These are phyloP conservation scores for Aspergillus piperis DNA, from an alignment of 2,329 filamentous ascomycete genomes.

Conservation along the genomic window DNA sequence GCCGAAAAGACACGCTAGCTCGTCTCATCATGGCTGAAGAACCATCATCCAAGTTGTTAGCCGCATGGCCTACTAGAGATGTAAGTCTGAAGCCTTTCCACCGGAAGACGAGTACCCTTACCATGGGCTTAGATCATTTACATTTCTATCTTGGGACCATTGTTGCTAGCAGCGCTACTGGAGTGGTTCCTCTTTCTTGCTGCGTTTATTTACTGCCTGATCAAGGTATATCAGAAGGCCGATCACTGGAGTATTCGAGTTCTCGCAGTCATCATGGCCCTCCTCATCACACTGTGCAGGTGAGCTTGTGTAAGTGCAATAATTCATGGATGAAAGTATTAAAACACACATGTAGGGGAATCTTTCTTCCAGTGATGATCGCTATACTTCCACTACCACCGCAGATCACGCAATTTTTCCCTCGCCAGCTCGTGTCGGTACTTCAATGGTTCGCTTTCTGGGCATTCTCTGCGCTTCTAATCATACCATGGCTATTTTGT, in stretches of 20 bases:
- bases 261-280: conserved; percentile 72
- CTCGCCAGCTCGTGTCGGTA: conserved; percentile 64
- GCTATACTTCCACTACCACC: conserved; percentile 83
- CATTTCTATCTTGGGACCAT: conserved; percentile 72
- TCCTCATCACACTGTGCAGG: conserved; percentile 75
- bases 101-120: not conserved
- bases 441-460: conserved; percentile 97
- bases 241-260: conserved; percentile 81
- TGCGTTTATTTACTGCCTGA: conserved; percentile 89
- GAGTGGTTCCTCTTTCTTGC: conserved; percentile 95
- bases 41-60: not conserved
- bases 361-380: conserved; percentile 92
- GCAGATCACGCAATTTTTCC: conserved; percentile 72
- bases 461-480: conserved; percentile 82
- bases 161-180: conserved; percentile 81
- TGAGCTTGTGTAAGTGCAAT: conserved; percentile 45
- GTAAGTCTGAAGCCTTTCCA: conserved; percentile 29
- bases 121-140: conserved; percentile 70
- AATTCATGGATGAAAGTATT: not conserved
- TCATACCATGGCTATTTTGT: conserved; percentile 89
- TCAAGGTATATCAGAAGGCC: conserved; percentile 86
- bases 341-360: conserved; percentile 55
- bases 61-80: conserved; percentile 40
- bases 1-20: not conserved
- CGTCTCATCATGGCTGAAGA: conserved; percentile 4